Base-by-base conservation (phyloP, 768 basidiomycete species). In the Amyloporia xantha region DNA sequence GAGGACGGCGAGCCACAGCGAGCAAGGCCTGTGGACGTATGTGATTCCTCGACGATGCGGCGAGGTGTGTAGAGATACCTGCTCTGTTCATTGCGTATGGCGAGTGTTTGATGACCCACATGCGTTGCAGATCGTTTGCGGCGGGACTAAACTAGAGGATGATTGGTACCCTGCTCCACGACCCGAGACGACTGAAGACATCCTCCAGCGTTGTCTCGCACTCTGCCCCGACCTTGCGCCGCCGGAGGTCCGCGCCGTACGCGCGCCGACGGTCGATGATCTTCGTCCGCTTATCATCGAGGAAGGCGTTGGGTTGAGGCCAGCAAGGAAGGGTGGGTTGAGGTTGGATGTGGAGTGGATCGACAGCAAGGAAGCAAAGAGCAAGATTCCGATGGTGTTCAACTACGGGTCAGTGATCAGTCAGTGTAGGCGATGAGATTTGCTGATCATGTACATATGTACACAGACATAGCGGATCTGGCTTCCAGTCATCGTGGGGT, bases 91-190 rank as follows among this genome's bases (percentile, higher is more conserved):
- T 17, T 44, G 30, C 15, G 30, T 33, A 33, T 19, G 9, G 25
- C 19, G 43, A 9, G n/a, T 19, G 35, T 27, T 6, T 5, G 38
- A 25, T 51, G 24, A 27, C 30, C 44, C 9, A 23, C 20, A 21
- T 13, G 30, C 15, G 30, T 33, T 7, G 15, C 30, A 77, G 73
- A 66, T 79, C 13, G 59, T 87, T 40, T 59, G 86, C 1, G 84
- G 86, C 11, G 82, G 84, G 1, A 83, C 77, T 11, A 77, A 71
- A 50, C 68, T 63, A 0, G 63, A 67, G 0, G 62, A 87, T 44
- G 85, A 88, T 58, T 89, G 86, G 86, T 80, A 80, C 56, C 83
- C 86, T 0, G 65, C 65, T 3, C 76, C 84, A 3, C 78, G 86
- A 7, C 74, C 76, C 13, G 76, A 84, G 56, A 84, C 77, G 3